Percentiles rank a stretch among this genome's conserved stretches.
Evolutionary conservation across 2,329 filamentous ascomycete species (phyloP).

Genomic region (Aureobasidium sp.): DNA sequence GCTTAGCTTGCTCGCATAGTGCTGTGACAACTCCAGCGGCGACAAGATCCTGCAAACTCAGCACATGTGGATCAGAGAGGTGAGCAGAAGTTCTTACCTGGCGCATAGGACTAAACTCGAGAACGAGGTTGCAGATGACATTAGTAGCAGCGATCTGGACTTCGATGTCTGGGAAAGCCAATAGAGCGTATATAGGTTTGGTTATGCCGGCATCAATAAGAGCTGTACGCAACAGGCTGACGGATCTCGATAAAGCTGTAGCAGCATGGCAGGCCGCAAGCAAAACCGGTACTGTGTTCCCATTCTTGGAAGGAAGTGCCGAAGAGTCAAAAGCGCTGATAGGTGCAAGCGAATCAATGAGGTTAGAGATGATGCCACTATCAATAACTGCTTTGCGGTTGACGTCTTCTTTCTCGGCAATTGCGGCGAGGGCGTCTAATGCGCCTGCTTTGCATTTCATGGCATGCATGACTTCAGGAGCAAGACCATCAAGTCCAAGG

Average conservation of each 20-base stretch:
- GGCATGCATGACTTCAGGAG: constrained; percentile 55
- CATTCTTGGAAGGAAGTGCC: constrained; percentile 42
- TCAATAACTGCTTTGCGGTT: constrained; percentile 77
- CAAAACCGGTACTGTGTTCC: constrained; percentile 71
- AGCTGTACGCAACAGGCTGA: constrained; percentile 74
- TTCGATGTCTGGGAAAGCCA: constrained; percentile 65
- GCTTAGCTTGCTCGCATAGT: constrained; percentile 77
- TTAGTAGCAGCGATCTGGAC: constrained; percentile 81
- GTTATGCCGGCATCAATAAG: constrained; percentile 80
- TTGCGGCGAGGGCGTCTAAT: constrained; percentile 69
- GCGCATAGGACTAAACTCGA: constrained; percentile 86
- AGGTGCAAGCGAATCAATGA: constrained; percentile 72
- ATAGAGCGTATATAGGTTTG: constrained; percentile 64
- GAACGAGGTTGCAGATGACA: constrained; percentile 73
- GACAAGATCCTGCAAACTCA: constrained; percentile 44
- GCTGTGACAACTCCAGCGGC: constrained; percentile 65
- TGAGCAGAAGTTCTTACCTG: constrained; percentile 49
- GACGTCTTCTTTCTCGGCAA: constrained; percentile 73
- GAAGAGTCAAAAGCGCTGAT: constrained; percentile 22
- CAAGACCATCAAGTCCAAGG: constrained; percentile 54
- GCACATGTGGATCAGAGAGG: constrained; percentile 31
- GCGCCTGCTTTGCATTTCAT: constrained; percentile 68
- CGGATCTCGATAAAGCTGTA: constrained; percentile 73
- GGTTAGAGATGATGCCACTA: constrained; percentile 68
- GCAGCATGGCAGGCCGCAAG: constrained; percentile 78